Conservation (phyloP, 495 filamentous ascomycete species). For the Annulohypoxylon moriforme region DNA sequence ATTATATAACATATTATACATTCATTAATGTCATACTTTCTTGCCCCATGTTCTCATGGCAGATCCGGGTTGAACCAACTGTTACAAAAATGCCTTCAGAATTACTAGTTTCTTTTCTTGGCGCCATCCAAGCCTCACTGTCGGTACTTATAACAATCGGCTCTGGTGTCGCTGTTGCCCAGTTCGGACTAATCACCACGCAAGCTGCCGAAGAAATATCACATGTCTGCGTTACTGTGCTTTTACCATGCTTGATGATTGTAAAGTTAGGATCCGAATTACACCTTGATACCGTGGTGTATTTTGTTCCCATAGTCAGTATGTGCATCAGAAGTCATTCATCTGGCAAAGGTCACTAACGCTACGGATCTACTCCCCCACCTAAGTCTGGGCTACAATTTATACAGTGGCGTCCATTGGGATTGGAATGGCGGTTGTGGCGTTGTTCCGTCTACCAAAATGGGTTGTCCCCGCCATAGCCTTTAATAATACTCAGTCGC, state of each 20-base stretch:
- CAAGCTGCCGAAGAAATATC: conserved; percentile 71
- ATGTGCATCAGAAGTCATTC: conserved; percentile 5
- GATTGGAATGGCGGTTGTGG: conserved; percentile 59
- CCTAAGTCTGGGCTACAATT: conserved; percentile 66
- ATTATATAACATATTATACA: background rate
- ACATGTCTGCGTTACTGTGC: conserved; percentile 72
- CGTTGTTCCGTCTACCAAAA: conserved; percentile 65
- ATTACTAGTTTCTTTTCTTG: conserved; percentile 67
- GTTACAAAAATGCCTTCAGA: conserved; percentile 27
- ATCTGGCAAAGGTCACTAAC: background rate
- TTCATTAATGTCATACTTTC: background rate
- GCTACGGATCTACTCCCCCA: background rate
- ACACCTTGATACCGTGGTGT: conserved; percentile 62
- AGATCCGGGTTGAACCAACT: background rate
- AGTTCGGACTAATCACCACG: conserved; percentile 67
- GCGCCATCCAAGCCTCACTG: conserved; percentile 75
- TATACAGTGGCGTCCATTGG: conserved; percentile 67
- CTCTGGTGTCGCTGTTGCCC: conserved; percentile 70
- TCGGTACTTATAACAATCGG: conserved; percentile 76
- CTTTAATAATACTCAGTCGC: conserved; percentile 82
- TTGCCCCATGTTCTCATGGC: background rate
- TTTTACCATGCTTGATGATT: conserved; percentile 77
- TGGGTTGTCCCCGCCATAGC: conserved; percentile 75
- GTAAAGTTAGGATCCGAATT: conserved; percentile 75
- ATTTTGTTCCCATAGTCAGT: conserved; percentile 64